Evolutionary conservation across 192 early-diverging fungal species (phyloP).

Genomic region (Fimicolochytrium jonesii): DNA sequence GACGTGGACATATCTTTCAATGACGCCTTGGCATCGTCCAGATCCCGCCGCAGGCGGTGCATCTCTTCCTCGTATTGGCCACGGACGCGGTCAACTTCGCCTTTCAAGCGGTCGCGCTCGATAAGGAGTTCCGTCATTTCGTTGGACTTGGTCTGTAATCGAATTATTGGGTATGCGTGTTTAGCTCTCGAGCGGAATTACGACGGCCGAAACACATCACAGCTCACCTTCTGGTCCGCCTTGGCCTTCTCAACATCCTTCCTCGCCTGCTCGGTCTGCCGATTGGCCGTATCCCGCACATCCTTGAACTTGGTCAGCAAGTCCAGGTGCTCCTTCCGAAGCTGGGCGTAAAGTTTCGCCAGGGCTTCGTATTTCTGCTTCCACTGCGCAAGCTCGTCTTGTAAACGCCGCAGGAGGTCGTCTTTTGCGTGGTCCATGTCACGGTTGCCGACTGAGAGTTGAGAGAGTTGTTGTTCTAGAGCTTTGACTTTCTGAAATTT

Average conservation of each 20-base stretch:
- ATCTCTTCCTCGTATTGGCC: conserved; percentile 81
- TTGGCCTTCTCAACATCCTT: conserved; percentile 69
- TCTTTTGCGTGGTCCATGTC: conserved; percentile 79
- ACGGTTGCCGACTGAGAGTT: conserved; percentile 63
- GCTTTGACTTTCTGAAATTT: conserved; percentile 70
- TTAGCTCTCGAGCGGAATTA: neutral
- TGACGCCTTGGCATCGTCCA: conserved; percentile 71
- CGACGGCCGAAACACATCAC: too few species aligned
- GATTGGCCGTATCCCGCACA: conserved; percentile 60
- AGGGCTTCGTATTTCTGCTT: conserved; percentile 96
- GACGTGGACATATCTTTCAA: conserved; percentile 72
- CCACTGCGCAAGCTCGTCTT: conserved; percentile 94
- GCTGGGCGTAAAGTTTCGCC: conserved; percentile 95
- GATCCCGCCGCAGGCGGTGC: conserved; percentile 69
- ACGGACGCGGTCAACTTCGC: conserved; percentile 74
- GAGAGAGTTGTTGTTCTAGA: conserved; percentile 78
- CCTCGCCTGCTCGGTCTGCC: conserved; percentile 80
- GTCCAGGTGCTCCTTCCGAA: conserved; percentile 93
- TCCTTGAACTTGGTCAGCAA: conserved; percentile 87
- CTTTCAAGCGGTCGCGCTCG: conserved; percentile 79
- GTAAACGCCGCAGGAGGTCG: conserved; percentile 75
- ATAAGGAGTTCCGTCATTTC: conserved; percentile 81
- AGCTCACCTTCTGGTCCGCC: conserved; percentile 38
- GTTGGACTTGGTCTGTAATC: conserved; percentile 33
- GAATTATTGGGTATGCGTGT: too few species aligned